Evolutionary conservation across 208 protist species (phyloP), one percentile per base, ranked within the genome.

Genomic region (Acanthamoeba divionensis): DNA sequence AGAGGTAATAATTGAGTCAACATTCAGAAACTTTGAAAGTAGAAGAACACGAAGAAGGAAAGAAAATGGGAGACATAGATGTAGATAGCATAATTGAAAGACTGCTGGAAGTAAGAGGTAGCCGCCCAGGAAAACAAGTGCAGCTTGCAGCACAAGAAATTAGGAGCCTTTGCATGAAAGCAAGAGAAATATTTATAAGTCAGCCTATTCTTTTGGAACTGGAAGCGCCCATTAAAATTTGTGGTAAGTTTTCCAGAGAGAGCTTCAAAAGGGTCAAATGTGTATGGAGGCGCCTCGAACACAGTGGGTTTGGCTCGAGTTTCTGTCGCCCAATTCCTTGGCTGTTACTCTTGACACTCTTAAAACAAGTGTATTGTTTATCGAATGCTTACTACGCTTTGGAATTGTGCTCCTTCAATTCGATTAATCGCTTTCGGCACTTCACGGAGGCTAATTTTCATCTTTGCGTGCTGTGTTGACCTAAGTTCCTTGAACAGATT

Each of bases 201-300:
- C 96, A 97, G 91, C 94, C 95, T 18, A 94, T 96, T 50, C 91
- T 97, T 36, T 90, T 97, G 41, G 94, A 97, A 75, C 77, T 97
- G 48, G 95, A 97, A 82, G 96, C 95, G 45, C 96, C 96, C 10
- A 90, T 97, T 21, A 97, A 97, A 82, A 96, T 97, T 50, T 94
- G 93, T 69, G 94, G 94, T 94, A 77, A 15, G 91, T 67, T 2
- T 2, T 1, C 2, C 38, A 24, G n/a, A 57, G n/a, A 24, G 31
- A 24, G n/a, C 38, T 71, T 21, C 63, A 21, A 24, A 24, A n/a
- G n/a, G n/a, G n/a, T n/a, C n/a, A n/a, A n/a, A n/a, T n/a, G n/a
- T n/a, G 21, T 60, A 60, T 21, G 21, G 65, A 15, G 31, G 21
- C 31, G n/a, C 21, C 31, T 73, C 65, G 41, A 47, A 18, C 60